Evolutionary conservation across 768 basidiomycete genomes (phyloP), one percentile per base, ranked within the genome.

Genomic region (Xerocomellus dryophilus): DNA sequence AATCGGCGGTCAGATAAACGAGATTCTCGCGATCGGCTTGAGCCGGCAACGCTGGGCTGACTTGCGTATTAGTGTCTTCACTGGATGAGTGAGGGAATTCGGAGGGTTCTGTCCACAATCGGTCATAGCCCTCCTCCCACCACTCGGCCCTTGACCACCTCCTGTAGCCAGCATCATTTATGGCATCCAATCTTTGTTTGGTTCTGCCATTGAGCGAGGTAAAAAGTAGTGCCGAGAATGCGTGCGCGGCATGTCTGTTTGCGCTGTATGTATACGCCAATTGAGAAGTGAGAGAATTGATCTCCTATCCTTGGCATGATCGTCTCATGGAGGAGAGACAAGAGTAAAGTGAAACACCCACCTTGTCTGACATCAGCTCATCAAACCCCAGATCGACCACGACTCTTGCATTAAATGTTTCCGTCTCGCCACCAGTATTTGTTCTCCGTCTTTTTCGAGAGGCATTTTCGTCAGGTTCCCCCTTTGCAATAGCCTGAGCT

Each of bases 1-100:
- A 86, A 73, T 99, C 97, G 2, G 95, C 97, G 7, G 97, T 97
- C 47, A 99, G 83, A 71, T 99, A 99, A 36, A 98, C 80, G 49
- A 97, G 75, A 42, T 67, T 82, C 55, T 81, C 70, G 61, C 79
- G 78, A 53, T 70, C 57, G 27, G 57, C 60, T 47, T 57, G 60
- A 14, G 63, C 6, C 32, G 34, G 41, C n/a, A 44, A 41, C 6
- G 18, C 29, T 20, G 10, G 32, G 35, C 20, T 29, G 43, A 36
- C 34, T 41, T 51, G 46, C 7, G 18, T n/a, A 42, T 45, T 27
- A 20, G 36, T 35, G 53, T 59, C 50, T 46, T 50, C 50, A 43
- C 15, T 15, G 21, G 47, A 43, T 14, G 31, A 32, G 27, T 12
- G 50, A 43, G 15, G 38, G 21, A n/a, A 32, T 36, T 34, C 41